Base-by-base conservation (phyloP, 768 basidiomycete species). In the Multifurca ochricompacta region DNA sequence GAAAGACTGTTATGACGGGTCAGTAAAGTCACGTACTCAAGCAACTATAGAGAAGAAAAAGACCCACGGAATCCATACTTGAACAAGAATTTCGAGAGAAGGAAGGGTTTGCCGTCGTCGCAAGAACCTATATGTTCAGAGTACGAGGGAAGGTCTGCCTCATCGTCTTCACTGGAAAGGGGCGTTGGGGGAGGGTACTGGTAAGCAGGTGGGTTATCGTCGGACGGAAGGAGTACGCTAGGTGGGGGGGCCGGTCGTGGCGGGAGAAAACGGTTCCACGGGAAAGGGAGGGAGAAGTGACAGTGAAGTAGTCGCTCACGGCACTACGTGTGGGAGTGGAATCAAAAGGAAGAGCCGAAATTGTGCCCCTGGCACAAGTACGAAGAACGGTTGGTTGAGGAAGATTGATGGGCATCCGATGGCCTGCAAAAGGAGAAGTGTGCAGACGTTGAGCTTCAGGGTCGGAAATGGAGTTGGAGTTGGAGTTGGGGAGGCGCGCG, bases 51-150 rank as follows among this genome's bases (percentile, higher is more conserved):
- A 5, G 35, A 41, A 36, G n/a, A 6, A 46, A 7, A 37, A 56
- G 34, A 71, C 77, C 64, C 58, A 78, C 77, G 27, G 62, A 78
- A 78, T 21, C 77, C 77, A 27, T 71, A 74, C 56, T 71, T 74
- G 69, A 78, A 78, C 35, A 78, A 67, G 59, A 73, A 73, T 64
- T 66, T 70, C 1, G 75, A 76, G 52, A 78, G 71, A 39, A 76
- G 76, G 35, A 64, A 58, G 28, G 73, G 75, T 64, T 74, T 71
- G 6, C 64, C 65, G 11, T 70, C 58, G 28, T 45, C 35, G 21
- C 51, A 27, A 13, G 62, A 25, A 8, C 35, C 56, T 13, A 48
- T 25, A 19, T 47, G n/a, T 16, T 51, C 54, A 6, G 65, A 60
- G 52, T 75, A 74, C 10, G 70, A 64, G 16, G 70, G 73, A 6